phyloP scores from a whole-genome alignment of 805 yeast genomes.

The Candida nitratophila region DNA sequence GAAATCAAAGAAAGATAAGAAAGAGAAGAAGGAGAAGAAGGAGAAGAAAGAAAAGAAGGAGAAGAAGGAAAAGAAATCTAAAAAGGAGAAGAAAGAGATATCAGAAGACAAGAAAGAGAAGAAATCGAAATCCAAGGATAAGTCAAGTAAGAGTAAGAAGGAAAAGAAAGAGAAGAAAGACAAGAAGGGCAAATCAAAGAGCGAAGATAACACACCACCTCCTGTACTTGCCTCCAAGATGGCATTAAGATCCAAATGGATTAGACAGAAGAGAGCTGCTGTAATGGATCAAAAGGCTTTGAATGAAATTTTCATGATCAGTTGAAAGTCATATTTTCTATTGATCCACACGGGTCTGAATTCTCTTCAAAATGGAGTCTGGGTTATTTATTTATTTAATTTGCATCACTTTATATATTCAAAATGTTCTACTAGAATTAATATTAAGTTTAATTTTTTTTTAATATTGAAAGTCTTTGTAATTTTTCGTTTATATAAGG shows the following conservation, averaged over 20 bases:
- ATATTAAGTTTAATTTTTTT: too few relatives aligned
- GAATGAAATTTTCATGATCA: constrained; percentile 87
- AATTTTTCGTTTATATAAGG: too few relatives aligned
- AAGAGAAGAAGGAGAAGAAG: constrained; percentile 12
- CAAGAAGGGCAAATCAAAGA: not conserved
- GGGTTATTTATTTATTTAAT: too few relatives aligned
- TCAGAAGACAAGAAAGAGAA: constrained; percentile 19
- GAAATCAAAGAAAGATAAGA: constrained; percentile 12
- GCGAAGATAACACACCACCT: constrained; percentile 9
- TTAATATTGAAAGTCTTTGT: too few relatives aligned
- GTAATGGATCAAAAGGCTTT: constrained; percentile 84
- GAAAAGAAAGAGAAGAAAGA: constrained; percentile 25
- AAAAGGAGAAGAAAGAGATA: constrained; percentile 14
- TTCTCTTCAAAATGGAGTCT: too few relatives aligned
- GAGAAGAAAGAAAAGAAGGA: constrained; percentile 14
- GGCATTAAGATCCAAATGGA: constrained; percentile 81
- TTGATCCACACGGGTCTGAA: too few relatives aligned
- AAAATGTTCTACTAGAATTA: too few relatives aligned
- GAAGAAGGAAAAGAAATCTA: constrained; percentile 6
- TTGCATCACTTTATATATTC: too few relatives aligned
- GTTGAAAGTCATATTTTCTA: too few relatives aligned
- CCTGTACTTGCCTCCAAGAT: constrained; percentile 44
- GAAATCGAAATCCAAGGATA: constrained; percentile 15
- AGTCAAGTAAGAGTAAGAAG: constrained; percentile 21
- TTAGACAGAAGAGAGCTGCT: constrained; percentile 85